Evolutionary conservation across 2,329 filamentous ascomycete species (phyloP), one percentile per base, ranked within the genome.

Genomic region (Apiospora kogelbergensis): DNA sequence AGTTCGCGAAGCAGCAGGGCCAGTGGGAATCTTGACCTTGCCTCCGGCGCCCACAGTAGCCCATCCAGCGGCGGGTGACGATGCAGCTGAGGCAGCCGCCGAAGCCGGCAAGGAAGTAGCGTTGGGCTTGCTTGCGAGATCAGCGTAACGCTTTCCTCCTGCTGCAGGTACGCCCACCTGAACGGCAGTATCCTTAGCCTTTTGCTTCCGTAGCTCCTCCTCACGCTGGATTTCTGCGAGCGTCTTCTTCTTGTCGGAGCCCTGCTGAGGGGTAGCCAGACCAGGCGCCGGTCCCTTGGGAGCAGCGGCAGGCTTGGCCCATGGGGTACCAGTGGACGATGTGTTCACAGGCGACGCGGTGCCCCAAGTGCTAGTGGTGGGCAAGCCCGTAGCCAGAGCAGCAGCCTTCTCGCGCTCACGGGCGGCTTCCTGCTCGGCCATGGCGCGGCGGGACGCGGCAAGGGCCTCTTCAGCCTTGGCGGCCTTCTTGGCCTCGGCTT

Each of bases 181-280:
- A 4, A 80, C 79, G 2, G 85, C 81, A 7, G 80, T 74, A 64
- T 88, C 84, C 72, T 81, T 84, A 1, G 89, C 88, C 78, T 92
- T 93, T 75, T 92, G 90, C 86, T 99, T 99, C 72, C 93, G 91
- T 22, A 88, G 87, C 78, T 98, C 96, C 77, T 99, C 96, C 81
- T 99, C 96, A 72, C 95, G 95, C 79, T 98, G 96, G 70, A 99
- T 98, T 74, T 98, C 95, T 30, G 94, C 93, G 60, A 98, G 85
- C 0, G 94, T 97, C 87, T 98, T 98, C 85, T 97, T 96, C 82
- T 83, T 79, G 75, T 81, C 72, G 40, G 80, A 78, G 46, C 80
- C 72, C 17, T 76, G 75, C 17, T 78, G 76, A 40, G 79, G 76
- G 20, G 79, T 75, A 33, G 78, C 76, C 6, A 78, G 76, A 17